A percentile compares a stretch with the other conserved stretches of the same genome.
Evolutionary conservation across 2,329 filamentous ascomycete genomes (phyloP).

Genomic region (Fusarium papillatum): DNA sequence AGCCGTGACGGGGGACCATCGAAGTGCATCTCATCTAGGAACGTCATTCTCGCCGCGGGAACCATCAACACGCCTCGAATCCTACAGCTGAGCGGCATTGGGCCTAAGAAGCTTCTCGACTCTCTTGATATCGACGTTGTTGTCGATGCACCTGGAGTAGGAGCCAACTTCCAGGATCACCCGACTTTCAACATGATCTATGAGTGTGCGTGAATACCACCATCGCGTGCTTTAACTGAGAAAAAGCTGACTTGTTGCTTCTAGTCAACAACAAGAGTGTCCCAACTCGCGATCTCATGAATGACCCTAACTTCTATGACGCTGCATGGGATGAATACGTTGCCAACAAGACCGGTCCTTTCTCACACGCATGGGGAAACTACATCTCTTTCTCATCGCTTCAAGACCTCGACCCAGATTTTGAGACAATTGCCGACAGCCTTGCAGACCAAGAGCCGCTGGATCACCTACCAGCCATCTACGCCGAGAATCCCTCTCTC

Average conservation of each 20-base stretch:
- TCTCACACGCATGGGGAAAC: conserved; percentile 39
- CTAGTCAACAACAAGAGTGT: conserved; percentile 22
- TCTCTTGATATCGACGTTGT: conserved; percentile 61
- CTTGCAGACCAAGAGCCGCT: conserved; percentile 30
- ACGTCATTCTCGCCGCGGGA: conserved; percentile 53
- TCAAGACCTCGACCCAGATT: conserved; percentile 17
- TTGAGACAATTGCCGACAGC: conserved; percentile 13
- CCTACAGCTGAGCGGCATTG: conserved; percentile 70
- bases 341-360: conserved; percentile 39
- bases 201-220: background rate
- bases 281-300: conserved; percentile 31
- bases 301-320: conserved; percentile 38
- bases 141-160: conserved; percentile 69
- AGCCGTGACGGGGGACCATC: background rate
- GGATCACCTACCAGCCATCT: conserved; percentile 31
- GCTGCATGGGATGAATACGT: conserved; percentile 39
- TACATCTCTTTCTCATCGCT: conserved; percentile 38
- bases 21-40: conserved; percentile 21
- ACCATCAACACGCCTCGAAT: conserved; percentile 69
- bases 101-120: conserved; percentile 61
- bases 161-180: conserved; percentile 53
- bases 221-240: too few species aligned
- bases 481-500: conserved; percentile 27
- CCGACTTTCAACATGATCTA: conserved; percentile 41
- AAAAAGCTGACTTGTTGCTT: background rate